phyloP scores from a whole-genome alignment of 352 stramenopile genomes.

The Peronospora farinosa region DNA sequence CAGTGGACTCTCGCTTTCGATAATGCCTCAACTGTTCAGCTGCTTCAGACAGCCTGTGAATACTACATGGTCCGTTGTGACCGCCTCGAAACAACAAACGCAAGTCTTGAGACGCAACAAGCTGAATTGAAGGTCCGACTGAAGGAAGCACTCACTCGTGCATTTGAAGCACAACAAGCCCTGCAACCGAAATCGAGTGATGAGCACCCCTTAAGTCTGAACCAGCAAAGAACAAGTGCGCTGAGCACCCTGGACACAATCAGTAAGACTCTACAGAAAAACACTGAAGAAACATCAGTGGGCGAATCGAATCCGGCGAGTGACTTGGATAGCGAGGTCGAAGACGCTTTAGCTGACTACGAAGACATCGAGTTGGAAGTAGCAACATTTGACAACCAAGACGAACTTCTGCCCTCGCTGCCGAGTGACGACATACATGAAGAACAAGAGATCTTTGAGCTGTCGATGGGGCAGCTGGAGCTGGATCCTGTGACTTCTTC shows the following conservation, averaged over 20 bases:
- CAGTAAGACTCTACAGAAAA: not conserved
- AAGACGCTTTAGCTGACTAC: not conserved
- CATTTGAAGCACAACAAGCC: slow-evolving; percentile 19
- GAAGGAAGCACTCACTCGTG: slow-evolving; percentile 15
- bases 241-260: slow-evolving; percentile 6
- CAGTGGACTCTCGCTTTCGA: slow-evolving; percentile 10
- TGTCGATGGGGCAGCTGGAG: not conserved
- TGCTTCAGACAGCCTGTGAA: slow-evolving; percentile 25
- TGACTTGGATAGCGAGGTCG: not conserved
- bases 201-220: slow-evolving; percentile 1
- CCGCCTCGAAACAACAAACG: slow-evolving; percentile 16
- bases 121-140: slow-evolving; percentile 20
- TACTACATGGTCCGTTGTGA: slow-evolving; percentile 26
- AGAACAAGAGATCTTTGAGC: not conserved
- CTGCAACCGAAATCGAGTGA: slow-evolving; percentile 2
- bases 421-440: not conserved
- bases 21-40: slow-evolving; percentile 14
- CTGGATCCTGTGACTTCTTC: not conserved
- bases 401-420: not conserved
- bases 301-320: not conserved
- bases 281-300: slow-evolving; percentile 1
- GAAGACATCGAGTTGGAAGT: slow-evolving; percentile 1
- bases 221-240: slow-evolving; percentile 9
- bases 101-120: slow-evolving; percentile 10
- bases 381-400: not conserved